These are phyloP conservation scores for Solanum ahanhuiri DNA, from an alignment of 257 asterid species.

Conservation along the genomic window DNA sequence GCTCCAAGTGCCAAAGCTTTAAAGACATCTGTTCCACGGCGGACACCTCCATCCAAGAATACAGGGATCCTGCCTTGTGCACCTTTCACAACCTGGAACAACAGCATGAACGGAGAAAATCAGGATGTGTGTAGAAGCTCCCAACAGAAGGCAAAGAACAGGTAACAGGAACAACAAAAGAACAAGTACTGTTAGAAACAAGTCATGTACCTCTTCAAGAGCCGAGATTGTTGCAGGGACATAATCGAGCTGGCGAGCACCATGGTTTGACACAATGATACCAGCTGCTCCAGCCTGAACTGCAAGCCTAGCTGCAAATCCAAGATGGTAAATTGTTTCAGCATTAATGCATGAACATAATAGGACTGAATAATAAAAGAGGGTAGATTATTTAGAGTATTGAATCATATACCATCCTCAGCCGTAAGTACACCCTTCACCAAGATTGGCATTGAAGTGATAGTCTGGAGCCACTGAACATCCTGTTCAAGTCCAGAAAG, in stretches of 20 bases:
- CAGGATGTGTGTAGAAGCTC: background rate
- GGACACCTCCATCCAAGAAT: conserved; percentile 93
- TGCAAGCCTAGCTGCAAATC: conserved; percentile 59
- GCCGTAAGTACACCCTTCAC: conserved; percentile 96
- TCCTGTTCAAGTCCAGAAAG: conserved; percentile 41
- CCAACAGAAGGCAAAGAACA: background rate
- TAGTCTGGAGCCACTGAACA: conserved; percentile 93
- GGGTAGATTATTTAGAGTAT: background rate
- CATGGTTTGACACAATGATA: conserved; percentile 87
- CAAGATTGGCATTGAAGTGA: conserved; percentile 84
- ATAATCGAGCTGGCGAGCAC: conserved; percentile 96
- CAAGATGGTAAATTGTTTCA: background rate
- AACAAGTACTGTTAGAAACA: background rate
- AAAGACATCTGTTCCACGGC: conserved; percentile 95
- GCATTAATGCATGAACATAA: background rate
- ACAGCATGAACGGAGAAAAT: background rate
- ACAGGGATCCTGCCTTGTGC: conserved; percentile 92
- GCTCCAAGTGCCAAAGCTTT: conserved; percentile 97
- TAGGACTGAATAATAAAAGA: background rate
- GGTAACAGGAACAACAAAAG: background rate
- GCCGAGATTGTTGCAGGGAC: conserved; percentile 85
- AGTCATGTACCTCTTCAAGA: conserved; percentile 61
- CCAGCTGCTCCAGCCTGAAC: conserved; percentile 91
- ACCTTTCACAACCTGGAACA: conserved; percentile 75
- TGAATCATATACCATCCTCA: conserved; percentile 58